Base-by-base conservation (phyloP, 192 early-diverging fungal species). In the Phlyctochytrium arcticum region DNA sequence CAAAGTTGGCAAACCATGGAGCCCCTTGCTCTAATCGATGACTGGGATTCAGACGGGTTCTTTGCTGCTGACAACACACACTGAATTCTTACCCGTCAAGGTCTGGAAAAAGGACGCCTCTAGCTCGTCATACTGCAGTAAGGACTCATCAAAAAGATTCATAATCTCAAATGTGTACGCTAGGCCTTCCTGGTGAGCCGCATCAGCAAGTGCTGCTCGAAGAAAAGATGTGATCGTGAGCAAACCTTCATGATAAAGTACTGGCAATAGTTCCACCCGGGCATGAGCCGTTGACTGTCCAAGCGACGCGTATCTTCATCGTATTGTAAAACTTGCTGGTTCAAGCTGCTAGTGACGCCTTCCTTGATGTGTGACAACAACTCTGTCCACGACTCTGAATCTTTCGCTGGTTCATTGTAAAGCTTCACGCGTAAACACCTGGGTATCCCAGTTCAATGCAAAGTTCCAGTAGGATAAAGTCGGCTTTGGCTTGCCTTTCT, bases 191-290 rank as follows among this genome's bases (percentile, higher is more conserved):
- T 88, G 61, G n/a, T 9, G 9, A 12, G 17, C 21, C 15, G 24
- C 17, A 19, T 69, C 21, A n/a, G 35, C 6, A 12, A 70, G 31
- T 31, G 12, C n/a, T 32, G 6, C 7, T 8, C 12, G 7, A 33
- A 42, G 58, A 15, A 64, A 17, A 44, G 9, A 10, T 5, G 10
- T 23, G 27, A 19, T 56, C 3, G 49, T 12, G 27, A 5, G 6
- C 19, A 42, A 54, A 88, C 87, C 75, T 99, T 99, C 51, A 95
- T 70, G 44, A 97, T 86, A 69, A 99, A 99, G 71, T 94, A 98
- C 47, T 84, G 88, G 72, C 95, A 98, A 74, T 96, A 99, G 72
- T 99, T 99, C 97, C 97, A 99, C 0, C 97, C 97, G 5, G 96
- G 95, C 75, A 98, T 84, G 56, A 94, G 80, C 47, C 97, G 76